Conservation (phyloP, 805 yeast genomes). For the Zygotorulaspora chibaensis region DNA sequence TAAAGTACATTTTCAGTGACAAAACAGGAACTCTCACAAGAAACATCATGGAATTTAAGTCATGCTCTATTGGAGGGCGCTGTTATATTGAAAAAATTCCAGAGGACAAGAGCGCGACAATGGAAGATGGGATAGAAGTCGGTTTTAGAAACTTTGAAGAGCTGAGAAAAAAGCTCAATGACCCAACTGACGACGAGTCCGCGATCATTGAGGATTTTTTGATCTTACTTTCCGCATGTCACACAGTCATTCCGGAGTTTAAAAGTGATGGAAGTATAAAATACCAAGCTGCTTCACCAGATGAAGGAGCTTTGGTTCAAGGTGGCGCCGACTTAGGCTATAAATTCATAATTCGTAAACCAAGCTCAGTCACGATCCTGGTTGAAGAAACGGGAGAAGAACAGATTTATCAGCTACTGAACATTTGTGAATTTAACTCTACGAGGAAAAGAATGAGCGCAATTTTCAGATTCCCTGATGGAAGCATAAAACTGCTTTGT, state of each 20-base stretch:
- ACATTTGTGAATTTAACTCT: slow-evolving; percentile 94
- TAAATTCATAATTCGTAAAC: slow-evolving; percentile 78
- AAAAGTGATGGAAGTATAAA: slow-evolving; percentile 62
- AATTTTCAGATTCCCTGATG: slow-evolving; percentile 90
- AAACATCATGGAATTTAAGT: slow-evolving; percentile 93
- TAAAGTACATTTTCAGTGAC: slow-evolving; percentile 92
- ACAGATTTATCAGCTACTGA: slow-evolving; percentile 68
- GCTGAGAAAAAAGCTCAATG: slow-evolving; percentile 44
- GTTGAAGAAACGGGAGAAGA: slow-evolving; percentile 46
- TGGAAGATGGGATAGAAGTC: slow-evolving; percentile 73
- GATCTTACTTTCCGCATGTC: slow-evolving; percentile 84
- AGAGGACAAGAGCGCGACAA: slow-evolving; percentile 73
- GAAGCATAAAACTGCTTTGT: slow-evolving; percentile 78
- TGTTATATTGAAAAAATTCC: slow-evolving; percentile 88
- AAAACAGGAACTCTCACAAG: slow-evolving; percentile 96
- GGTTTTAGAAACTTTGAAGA: slow-evolving; percentile 74
- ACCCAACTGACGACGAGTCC: slow-evolving; percentile 44
- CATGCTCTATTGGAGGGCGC: slow-evolving; percentile 88
- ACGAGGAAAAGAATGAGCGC: slow-evolving; percentile 98
- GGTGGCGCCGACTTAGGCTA: slow-evolving; percentile 92
- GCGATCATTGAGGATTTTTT: slow-evolving; percentile 67
- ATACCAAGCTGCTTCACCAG: slow-evolving; percentile 98
- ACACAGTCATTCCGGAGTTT: slow-evolving; percentile 93
- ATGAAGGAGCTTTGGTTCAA: slow-evolving; percentile 96
- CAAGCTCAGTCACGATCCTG: slow-evolving; percentile 69